Evolutionary conservation across 129 eudicot species (phyloP).

Genomic region (Flaveria brownii): DNA sequence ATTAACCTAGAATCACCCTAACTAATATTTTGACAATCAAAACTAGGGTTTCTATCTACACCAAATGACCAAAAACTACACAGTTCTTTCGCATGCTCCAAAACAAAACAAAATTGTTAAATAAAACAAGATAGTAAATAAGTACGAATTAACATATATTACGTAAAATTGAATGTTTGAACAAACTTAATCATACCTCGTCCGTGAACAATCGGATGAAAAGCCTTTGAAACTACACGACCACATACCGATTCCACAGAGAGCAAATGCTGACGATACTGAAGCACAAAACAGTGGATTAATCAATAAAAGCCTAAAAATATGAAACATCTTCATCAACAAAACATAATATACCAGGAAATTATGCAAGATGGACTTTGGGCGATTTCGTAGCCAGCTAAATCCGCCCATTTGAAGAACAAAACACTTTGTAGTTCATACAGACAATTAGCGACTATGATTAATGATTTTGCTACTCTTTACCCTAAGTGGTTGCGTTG

Average conservation of each 20-base stretch:
- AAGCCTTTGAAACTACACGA: conserved; percentile 21
- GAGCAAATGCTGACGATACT: conserved; percentile 38
- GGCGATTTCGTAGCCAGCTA: conserved; percentile 32
- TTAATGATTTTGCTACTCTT: too few species aligned
- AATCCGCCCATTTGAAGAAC: conserved; percentile 31
- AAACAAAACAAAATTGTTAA: not conserved
- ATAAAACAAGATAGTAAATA: too few species aligned
- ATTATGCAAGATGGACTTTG: conserved; percentile 25
- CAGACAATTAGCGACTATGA: not conserved
- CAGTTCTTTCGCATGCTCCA: conserved; percentile 6
- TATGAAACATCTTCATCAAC: not conserved
- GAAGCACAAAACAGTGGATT: conserved; percentile 22
- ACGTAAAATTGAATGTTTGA: not conserved
- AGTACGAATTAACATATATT: too few species aligned
- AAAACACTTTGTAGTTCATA: not conserved
- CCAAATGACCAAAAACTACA: not conserved
- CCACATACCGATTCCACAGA: conserved; percentile 30
- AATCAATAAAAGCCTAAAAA: not conserved
- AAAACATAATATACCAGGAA: conserved; percentile 22
- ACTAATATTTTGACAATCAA: not conserved
- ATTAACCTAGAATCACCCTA: not conserved
- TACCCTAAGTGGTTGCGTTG: too few species aligned
- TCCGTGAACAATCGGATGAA: conserved; percentile 20
- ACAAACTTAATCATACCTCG: conserved; percentile 23
- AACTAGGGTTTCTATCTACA: conserved; percentile 19